Evolutionary conservation across 2,329 filamentous ascomycete species (phyloP).

Genomic region (Fusarium coffeatum): DNA sequence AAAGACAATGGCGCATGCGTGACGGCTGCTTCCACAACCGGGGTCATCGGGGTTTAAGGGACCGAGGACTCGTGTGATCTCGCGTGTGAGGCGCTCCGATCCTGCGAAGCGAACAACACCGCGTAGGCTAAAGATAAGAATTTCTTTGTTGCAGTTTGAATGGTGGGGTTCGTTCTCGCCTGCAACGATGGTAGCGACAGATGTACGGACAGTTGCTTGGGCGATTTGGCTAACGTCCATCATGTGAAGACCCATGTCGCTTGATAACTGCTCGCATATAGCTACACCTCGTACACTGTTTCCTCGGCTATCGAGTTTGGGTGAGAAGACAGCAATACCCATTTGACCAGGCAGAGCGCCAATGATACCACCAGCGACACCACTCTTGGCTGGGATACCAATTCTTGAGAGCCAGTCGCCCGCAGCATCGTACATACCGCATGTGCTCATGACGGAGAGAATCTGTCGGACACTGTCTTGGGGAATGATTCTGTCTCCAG

Average conservation of each 20-base stretch:
- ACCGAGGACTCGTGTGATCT: constrained; percentile 47
- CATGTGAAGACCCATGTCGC: constrained; percentile 52
- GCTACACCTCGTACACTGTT: constrained; percentile 50
- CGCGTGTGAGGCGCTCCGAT: constrained; percentile 50
- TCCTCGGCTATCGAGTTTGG: constrained; percentile 49
- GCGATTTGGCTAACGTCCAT: constrained; percentile 52
- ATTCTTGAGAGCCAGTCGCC: constrained; percentile 55
- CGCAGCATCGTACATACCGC: constrained; percentile 56
- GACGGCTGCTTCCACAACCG: constrained; percentile 40
- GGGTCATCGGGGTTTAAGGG: constrained; percentile 40
- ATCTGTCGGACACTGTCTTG: constrained; percentile 54
- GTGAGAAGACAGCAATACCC: constrained; percentile 49
- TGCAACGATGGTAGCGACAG: constrained; percentile 47
- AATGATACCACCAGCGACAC: constrained; percentile 51
- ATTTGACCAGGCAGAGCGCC: constrained; percentile 50
- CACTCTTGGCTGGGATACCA: constrained; percentile 55
- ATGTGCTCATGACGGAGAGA: constrained; percentile 56
- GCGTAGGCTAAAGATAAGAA: constrained; percentile 49
- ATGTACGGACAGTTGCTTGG: constrained; percentile 46
- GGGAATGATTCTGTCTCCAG: constrained; percentile 51
- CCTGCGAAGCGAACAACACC: constrained; percentile 52
- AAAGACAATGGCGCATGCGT: constrained; percentile 49
- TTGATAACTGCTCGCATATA: constrained; percentile 49
- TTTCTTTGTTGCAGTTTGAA: constrained; percentile 45
- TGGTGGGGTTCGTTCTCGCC: constrained; percentile 44